Evolutionary conservation across 2,329 filamentous ascomycete genomes (phyloP).

Genomic region (Aspergillus luchuensis): DNA sequence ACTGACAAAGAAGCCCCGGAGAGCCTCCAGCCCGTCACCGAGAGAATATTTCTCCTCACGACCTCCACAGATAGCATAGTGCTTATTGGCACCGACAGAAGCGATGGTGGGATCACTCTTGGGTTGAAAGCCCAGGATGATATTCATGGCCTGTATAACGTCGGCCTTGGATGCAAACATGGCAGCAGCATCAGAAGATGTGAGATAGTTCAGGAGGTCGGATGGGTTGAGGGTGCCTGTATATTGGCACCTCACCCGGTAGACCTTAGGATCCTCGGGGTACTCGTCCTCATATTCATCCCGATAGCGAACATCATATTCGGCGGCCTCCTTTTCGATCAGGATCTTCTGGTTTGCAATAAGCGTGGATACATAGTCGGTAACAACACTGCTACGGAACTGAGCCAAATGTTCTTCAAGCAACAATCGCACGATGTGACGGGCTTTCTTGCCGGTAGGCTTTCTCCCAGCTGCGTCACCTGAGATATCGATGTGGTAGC

Average conservation of each 20-base stretch:
- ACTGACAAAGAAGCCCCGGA: conserved; percentile 65
- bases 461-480: conserved; percentile 29
- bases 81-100: conserved; percentile 56
- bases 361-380: conserved; percentile 44
- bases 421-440: conserved; percentile 52
- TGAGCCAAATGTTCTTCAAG: conserved; percentile 40
- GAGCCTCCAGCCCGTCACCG: conserved; percentile 55
- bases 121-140: conserved; percentile 53
- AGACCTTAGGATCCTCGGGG: conserved; percentile 33
- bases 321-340: conserved; percentile 12
- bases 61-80: conserved; percentile 47
- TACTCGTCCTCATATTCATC: conserved; percentile 40
- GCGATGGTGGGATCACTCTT: conserved; percentile 46
- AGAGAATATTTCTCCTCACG: conserved; percentile 44
- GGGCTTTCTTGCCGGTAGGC: conserved; percentile 47
- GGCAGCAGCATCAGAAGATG: conserved; percentile 35
- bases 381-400: conserved; percentile 36
- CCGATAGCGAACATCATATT: conserved; percentile 37
- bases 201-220: conserved; percentile 51
- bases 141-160: conserved; percentile 60
- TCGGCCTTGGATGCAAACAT: conserved; percentile 51
- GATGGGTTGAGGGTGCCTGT: conserved; percentile 38
- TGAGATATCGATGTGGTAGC: conserved; percentile 44
- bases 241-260: conserved; percentile 38
- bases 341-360: conserved; percentile 36